phyloP scores from a whole-genome alignment of 2,329 filamentous ascomycete genomes.

The Trichoderma sp. region DNA sequence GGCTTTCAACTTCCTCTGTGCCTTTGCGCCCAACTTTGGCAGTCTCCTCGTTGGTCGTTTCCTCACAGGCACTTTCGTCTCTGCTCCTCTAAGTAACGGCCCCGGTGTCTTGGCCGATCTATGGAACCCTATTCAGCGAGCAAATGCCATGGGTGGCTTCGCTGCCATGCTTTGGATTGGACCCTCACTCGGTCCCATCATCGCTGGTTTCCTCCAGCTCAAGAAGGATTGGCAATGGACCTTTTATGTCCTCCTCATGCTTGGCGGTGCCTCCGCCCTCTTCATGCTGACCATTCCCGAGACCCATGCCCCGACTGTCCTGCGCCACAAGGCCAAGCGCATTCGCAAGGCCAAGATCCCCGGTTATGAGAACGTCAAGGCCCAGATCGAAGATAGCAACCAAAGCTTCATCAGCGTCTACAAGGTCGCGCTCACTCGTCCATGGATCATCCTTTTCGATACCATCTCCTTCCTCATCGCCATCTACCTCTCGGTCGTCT shows the following conservation, averaged over 20 bases:
- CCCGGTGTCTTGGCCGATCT: constrained; percentile 56
- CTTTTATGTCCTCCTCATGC: constrained; percentile 50
- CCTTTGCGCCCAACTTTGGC: constrained; percentile 56
- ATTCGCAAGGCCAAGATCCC: constrained; percentile 50
- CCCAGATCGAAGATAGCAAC: constrained; percentile 48
- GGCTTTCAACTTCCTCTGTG: constrained; percentile 54
- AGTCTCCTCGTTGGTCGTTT: constrained; percentile 56
- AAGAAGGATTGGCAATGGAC: constrained; percentile 57
- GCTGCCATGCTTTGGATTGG: constrained; percentile 55
- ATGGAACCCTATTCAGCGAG: constrained; percentile 53
- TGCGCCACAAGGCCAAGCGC: constrained; percentile 55
- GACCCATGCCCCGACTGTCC: constrained; percentile 52
- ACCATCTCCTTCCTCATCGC: constrained; percentile 54
- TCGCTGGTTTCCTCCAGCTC: constrained; percentile 58
- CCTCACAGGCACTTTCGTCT: constrained; percentile 56
- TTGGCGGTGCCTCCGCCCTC: constrained; percentile 41
- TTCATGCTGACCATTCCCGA: constrained; percentile 61
- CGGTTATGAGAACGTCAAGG: constrained; percentile 54
- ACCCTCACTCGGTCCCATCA: constrained; percentile 54
- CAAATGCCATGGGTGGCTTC: constrained; percentile 57
- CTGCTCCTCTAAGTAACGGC: constrained; percentile 50
- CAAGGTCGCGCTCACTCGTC: constrained; percentile 53
- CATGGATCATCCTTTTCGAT: constrained; percentile 57
- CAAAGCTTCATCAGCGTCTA: constrained; percentile 47
- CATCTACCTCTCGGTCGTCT: constrained; percentile 55